Percentiles rank a stretch among this genome's conserved stretches.
phyloP scores from a whole-genome alignment of 2,329 filamentous ascomycete genomes.

The Ophidiomyces ophidiicola region DNA sequence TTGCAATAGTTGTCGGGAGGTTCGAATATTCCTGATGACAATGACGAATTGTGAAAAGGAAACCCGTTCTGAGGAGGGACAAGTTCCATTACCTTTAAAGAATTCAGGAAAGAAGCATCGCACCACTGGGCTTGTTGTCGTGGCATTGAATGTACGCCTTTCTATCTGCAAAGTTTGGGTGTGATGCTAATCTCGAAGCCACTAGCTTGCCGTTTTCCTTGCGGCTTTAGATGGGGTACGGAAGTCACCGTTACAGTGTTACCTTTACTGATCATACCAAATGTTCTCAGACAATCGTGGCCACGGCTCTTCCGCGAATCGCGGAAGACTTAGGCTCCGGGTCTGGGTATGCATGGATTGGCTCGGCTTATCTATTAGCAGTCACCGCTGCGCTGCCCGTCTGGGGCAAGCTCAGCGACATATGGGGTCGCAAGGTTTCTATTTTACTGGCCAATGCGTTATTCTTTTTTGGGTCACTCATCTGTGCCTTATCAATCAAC shows the following conservation, averaged over 20 bases:
- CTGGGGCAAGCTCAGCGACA: slow-evolving; percentile 53
- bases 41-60: too few relatives aligned
- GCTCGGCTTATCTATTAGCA: slow-evolving; percentile 26
- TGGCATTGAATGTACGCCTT: too few relatives aligned
- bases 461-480: slow-evolving; percentile 50
- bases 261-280: not conserved
- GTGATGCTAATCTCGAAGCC: slow-evolving; percentile 8
- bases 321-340: slow-evolving; percentile 23
- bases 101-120: too few relatives aligned
- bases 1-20: too few relatives aligned
- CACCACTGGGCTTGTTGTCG: too few relatives aligned
- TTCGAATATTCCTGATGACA: too few relatives aligned
- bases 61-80: too few relatives aligned
- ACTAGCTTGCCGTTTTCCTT: not conserved
- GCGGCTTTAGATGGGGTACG: slow-evolving; percentile 1
- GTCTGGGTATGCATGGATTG: slow-evolving; percentile 29
- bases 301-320: slow-evolving; percentile 27
- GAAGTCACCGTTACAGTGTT: too few relatives aligned
- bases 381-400: slow-evolving; percentile 35
- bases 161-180: not conserved
- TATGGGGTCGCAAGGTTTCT: slow-evolving; percentile 54
- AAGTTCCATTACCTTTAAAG: too few relatives aligned
- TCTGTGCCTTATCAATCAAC: slow-evolving; percentile 47
- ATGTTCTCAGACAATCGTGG: slow-evolving; percentile 22
- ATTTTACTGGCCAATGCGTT: slow-evolving; percentile 48